Evolutionary conservation across 106 monocot genomes (phyloP).

Genomic region (Dendrobium officinale): DNA sequence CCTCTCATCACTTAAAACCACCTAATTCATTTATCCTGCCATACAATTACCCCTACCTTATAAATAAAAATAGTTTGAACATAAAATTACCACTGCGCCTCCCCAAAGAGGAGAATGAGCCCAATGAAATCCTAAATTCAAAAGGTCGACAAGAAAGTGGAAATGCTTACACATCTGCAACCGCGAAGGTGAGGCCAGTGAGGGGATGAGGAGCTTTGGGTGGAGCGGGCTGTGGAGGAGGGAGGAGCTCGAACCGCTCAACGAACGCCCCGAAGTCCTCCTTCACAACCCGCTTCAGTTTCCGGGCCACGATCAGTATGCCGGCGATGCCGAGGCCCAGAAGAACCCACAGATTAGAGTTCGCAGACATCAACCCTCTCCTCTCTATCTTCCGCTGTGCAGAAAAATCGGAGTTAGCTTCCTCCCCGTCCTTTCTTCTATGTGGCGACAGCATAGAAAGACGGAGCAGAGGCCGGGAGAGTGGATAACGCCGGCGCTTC

Average conservation of each 20-base stretch:
- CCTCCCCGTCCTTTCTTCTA: not conserved
- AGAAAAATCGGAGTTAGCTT: not conserved
- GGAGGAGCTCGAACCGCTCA: slow-evolving; percentile 81
- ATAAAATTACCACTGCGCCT: not conserved
- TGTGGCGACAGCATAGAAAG: not conserved
- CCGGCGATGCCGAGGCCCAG: slow-evolving; percentile 89
- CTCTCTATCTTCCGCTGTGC: not conserved
- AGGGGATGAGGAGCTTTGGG: slow-evolving; percentile 93
- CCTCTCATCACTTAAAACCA: not conserved
- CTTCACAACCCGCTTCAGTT: slow-evolving; percentile 50
- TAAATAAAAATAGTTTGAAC: not conserved
- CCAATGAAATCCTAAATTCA: not conserved
- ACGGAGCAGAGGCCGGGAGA: not conserved
- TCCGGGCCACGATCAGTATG: slow-evolving; percentile 42
- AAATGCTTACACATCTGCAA: slow-evolving; percentile 67
- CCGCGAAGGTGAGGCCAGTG: slow-evolving; percentile 76
- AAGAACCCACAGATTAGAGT: slow-evolving; percentile 32
- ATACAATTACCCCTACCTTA: not conserved
- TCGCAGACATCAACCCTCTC: slow-evolving; percentile 7
- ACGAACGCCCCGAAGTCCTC: slow-evolving; percentile 83
- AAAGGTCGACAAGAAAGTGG: not conserved
- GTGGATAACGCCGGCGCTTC: not conserved
- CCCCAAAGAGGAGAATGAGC: not conserved
- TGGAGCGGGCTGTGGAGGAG: slow-evolving; percentile 81
- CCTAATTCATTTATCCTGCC: not conserved